Evolutionary conservation across 768 basidiomycete species (phyloP).

Genomic region (Tulasnella sp.): DNA sequence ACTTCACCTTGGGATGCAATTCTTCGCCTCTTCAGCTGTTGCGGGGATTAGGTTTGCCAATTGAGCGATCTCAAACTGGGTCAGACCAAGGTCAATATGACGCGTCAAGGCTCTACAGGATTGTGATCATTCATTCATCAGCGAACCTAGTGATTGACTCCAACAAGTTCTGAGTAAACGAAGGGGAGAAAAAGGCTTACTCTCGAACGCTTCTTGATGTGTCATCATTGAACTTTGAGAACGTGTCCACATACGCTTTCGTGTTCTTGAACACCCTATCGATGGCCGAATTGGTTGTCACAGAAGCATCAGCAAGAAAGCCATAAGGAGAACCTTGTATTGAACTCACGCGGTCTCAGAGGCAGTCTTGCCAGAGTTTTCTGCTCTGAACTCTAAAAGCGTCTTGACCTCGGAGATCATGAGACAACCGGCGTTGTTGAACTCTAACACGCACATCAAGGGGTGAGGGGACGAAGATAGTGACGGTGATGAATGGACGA

Average conservation of each 20-base stretch:
- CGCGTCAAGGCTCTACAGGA: slow-evolving; percentile 56
- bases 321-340: neutral
- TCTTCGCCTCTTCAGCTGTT: slow-evolving; percentile 83
- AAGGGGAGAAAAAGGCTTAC: slow-evolving; percentile 37
- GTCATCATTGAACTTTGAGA: slow-evolving; percentile 81
- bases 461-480: neutral
- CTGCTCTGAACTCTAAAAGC: slow-evolving; percentile 64
- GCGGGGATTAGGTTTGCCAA: slow-evolving; percentile 86
- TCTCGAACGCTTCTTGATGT: slow-evolving; percentile 79
- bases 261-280: slow-evolving; percentile 86
- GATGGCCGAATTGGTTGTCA: no score
- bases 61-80: slow-evolving; percentile 87
- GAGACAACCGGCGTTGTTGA: slow-evolving; percentile 84
- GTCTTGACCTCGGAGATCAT: slow-evolving; percentile 90
- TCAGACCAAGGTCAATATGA: slow-evolving; percentile 51
- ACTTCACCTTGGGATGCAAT: slow-evolving; percentile 66
- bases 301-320: neutral
- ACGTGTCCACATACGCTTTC: slow-evolving; percentile 81
- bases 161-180: neutral
- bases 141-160: neutral
- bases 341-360: slow-evolving; percentile 70
- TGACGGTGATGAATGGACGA: neutral
- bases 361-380: slow-evolving; percentile 50
- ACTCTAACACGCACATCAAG: slow-evolving; percentile 39
- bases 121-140: no score